These are phyloP conservation scores for Populus hybrid DNA, from an alignment of 441 rosid species.

Conservation along the genomic window DNA sequence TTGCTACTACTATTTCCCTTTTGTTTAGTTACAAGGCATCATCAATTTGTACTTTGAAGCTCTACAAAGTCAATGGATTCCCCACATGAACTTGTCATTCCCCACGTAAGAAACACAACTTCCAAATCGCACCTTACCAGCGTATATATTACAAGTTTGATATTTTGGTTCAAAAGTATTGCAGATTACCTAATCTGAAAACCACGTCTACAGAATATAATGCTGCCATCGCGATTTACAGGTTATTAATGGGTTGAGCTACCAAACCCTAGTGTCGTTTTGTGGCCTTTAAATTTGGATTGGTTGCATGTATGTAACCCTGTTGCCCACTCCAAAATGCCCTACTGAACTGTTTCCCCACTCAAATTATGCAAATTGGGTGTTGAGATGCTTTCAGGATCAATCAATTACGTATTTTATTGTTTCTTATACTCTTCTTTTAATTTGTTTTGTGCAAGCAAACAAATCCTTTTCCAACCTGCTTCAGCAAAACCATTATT, in stretches of 20 bases:
- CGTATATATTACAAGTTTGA: background rate
- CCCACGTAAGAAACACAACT: background rate
- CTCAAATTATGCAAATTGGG: background rate
- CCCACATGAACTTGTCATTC: conserved; percentile 9
- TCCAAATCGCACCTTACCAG: background rate
- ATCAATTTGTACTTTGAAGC: conserved; percentile 8
- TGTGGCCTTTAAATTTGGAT: conserved; percentile 15
- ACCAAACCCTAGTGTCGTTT: conserved; percentile 43
- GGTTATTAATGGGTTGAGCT: conserved; percentile 21
- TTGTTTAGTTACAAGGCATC: background rate
- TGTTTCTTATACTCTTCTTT: background rate
- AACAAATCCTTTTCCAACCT: background rate
- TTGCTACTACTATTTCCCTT: conserved; percentile 28
- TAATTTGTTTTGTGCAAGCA: background rate
- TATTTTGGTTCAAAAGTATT: background rate
- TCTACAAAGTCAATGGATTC: conserved; percentile 31
- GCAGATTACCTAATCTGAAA: background rate
- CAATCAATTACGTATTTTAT: background rate
- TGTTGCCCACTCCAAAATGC: conserved; percentile 25
- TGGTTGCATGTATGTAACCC: conserved; percentile 21
- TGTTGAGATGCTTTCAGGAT: background rate
- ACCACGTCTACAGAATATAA: background rate
- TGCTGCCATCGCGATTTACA: background rate
- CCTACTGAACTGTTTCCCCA: background rate
- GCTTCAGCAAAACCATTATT: background rate